These are phyloP conservation scores for Bertia moriformis DNA, from an alignment of 2,329 filamentous ascomycete genomes.

Conservation along the genomic window DNA sequence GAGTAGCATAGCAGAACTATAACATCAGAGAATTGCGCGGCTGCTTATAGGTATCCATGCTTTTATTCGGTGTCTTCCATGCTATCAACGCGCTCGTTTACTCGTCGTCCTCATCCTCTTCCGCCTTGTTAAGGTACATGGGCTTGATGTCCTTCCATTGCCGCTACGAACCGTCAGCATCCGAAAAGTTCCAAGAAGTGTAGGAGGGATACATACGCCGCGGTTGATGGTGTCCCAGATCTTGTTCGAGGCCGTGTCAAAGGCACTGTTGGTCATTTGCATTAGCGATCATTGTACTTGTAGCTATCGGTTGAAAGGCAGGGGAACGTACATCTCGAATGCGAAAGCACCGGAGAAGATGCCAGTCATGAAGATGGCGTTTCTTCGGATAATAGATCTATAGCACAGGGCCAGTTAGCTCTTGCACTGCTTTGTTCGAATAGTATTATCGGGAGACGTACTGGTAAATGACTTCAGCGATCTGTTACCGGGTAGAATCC, in stretches of 20 bases:
- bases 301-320: not conserved
- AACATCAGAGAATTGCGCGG: too few relatives aligned
- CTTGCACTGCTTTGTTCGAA: constrained; percentile 10
- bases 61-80: too few relatives aligned
- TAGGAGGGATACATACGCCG: constrained; percentile 63
- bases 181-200: too few relatives aligned
- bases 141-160: constrained; percentile 99
- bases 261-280: constrained; percentile 44
- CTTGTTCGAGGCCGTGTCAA: constrained; percentile 67
- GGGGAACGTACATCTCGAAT: constrained; percentile 70
- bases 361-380: constrained; percentile 71
- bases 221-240: constrained; percentile 85
- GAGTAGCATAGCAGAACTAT: too few relatives aligned
- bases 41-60: too few relatives aligned
- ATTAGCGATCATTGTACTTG: constrained; percentile 10
- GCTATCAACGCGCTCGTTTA: constrained; percentile 11
- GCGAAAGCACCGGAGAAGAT: constrained; percentile 82
- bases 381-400: constrained; percentile 74
- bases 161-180: too few relatives aligned
- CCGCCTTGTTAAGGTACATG: constrained; percentile 60
- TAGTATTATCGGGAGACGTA: not conserved
- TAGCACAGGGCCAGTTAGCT: constrained; percentile 5
- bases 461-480: not conserved
- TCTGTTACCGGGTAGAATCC: not conserved
- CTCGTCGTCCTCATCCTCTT: constrained; percentile 43